Evolutionary conservation across 305 asterid genomes (phyloP).

Genomic region (Stenogyne calaminthoides): DNA sequence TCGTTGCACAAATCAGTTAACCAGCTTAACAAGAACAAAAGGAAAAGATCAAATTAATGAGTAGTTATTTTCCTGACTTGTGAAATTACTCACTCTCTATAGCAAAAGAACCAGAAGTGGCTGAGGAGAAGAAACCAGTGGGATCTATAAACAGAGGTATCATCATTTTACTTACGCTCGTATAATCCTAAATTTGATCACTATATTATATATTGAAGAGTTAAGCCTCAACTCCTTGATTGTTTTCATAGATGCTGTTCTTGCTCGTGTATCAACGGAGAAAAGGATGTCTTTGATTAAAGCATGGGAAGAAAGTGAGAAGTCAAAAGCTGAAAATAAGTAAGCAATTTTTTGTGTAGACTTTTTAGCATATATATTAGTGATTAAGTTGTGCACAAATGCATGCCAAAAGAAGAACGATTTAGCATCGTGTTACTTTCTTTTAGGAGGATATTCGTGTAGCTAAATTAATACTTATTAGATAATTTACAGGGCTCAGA

Average conservation of each 20-base stretch:
- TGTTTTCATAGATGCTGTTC: slow-evolving; percentile 61
- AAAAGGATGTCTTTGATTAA: slow-evolving; percentile 68
- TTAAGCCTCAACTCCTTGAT: slow-evolving; percentile 2
- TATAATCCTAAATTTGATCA: neutral
- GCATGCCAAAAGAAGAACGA: neutral
- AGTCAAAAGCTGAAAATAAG: slow-evolving; percentile 91
- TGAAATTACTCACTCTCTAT: neutral
- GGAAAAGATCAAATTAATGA: neutral
- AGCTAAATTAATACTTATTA: slow-evolving; percentile 11
- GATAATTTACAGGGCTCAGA: slow-evolving; percentile 65
- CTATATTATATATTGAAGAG: neutral
- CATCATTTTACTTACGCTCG: neutral
- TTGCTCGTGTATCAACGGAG: slow-evolving; percentile 76
- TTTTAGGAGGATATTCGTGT: neutral
- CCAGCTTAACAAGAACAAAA: neutral
- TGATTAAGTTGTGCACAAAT: neutral
- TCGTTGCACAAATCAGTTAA: neutral
- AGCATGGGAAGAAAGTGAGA: slow-evolving; percentile 99
- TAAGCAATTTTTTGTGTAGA: slow-evolving; percentile 23
- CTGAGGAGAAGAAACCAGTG: slow-evolving; percentile 53
- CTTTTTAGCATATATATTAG: neutral
- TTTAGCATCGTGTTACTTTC: neutral
- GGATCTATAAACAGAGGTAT: slow-evolving; percentile 63
- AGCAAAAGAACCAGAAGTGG: slow-evolving; percentile 45
- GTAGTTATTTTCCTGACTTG: neutral